Evolutionary conservation across 306 rosid genomes (phyloP).

Genomic region (Arachis hypogaea): DNA sequence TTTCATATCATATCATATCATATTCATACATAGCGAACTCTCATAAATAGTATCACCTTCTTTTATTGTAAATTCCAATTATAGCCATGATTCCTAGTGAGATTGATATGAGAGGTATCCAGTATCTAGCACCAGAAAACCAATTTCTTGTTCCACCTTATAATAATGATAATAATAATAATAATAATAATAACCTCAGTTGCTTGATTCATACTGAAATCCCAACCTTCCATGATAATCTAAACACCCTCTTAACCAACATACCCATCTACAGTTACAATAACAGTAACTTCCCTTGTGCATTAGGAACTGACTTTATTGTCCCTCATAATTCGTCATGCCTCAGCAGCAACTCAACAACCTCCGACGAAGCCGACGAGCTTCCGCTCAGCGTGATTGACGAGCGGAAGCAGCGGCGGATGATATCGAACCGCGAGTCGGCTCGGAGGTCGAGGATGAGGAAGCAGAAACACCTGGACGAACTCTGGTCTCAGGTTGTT

Average conservation of each 20-base stretch:
- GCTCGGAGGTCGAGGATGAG: conserved; percentile 89
- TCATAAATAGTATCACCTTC: conserved; percentile 22
- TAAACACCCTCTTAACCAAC: conserved; percentile 41
- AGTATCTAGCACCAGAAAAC: conserved; percentile 51
- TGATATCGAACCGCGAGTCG: conserved; percentile 88
- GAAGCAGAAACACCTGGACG: conserved; percentile 82
- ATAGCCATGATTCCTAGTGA: conserved; percentile 63
- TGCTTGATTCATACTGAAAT: conserved; percentile 44
- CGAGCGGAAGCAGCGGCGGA: conserved; percentile 73
- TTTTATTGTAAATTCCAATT: conserved; percentile 24
- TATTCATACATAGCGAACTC: conserved; percentile 2
- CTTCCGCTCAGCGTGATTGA: conserved; percentile 60
- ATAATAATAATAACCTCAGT: too few species aligned
- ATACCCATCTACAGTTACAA: conserved; percentile 39
- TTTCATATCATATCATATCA: conserved; percentile 18
- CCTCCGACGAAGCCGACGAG: conserved; percentile 78
- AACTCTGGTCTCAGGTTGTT: conserved; percentile 78
- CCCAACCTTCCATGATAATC: conserved; percentile 35
- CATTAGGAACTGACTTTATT: conserved; percentile 41
- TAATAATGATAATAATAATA: too few species aligned
- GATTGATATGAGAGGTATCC: conserved; percentile 47
- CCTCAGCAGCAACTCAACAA: conserved; percentile 71
- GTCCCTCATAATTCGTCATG: conserved; percentile 39
- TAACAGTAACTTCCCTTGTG: conserved; percentile 31
- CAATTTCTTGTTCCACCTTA: conserved; percentile 43